Base-by-base conservation (phyloP, 192 early-diverging fungal species). In the Chytriomyces hyalinus region DNA sequence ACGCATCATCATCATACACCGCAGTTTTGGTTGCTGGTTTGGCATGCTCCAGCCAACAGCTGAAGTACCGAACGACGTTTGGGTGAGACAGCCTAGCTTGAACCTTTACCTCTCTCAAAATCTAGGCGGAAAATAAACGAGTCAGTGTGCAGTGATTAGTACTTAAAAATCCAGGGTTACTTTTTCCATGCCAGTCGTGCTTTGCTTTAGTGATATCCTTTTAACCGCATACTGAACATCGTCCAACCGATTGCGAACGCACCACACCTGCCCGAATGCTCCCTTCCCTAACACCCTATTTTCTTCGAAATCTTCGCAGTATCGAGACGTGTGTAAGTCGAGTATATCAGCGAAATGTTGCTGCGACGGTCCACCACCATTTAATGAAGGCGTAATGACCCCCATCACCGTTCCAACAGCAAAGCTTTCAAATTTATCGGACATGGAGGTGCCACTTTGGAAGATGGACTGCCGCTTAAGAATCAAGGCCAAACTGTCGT, bases 41-140 rank as follows among this genome's bases (percentile, higher is more conserved):
- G 81, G 61, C 88, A 28, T 85, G 85, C 85, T 99, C 95, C 5
- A 99, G 81, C 97, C 97, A 99, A 44, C 91, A 93, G 28, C 90
- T 88, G 79, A 93, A 96, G 80, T 99, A 99, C 6, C 97, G 85
- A 59, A 99, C 94, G 28, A 99, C 93, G 76, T 98, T 97, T 20
- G 85, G 87, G 82, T 99, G 96, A 61, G 92, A 86, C 53, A 98
- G 75, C 15, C 92, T 79, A 0, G 97, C 94, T 72, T 96, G 87
- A 26, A 92, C 90, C 80, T 95, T 97, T 64, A 96, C 94, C 81
- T 98, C 97, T 0, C 97, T 85, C 76, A 97, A 86, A 26, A 95
- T 95, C 81, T 93, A 91, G 6, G 85, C 49, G 4, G 15, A 64
- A 64, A 17, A 64, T 11, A 36, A 36, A 4, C 36, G 36, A 36